Conservation (phyloP, 352 stramenopile genomes). For the Pythium apleroticum region DNA sequence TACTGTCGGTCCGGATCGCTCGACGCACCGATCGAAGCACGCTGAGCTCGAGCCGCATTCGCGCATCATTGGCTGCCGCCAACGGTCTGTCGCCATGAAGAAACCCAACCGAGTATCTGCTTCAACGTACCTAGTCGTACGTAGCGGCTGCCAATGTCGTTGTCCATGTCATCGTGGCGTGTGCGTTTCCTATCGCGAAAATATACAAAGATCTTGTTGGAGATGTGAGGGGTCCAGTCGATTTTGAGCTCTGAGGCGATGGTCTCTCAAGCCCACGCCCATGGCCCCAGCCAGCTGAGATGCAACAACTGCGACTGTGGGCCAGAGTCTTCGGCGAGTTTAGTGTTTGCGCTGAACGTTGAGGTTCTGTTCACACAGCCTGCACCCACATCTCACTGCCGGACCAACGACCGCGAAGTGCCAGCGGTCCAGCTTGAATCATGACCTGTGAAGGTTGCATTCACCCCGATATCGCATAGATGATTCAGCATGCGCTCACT, state of each 20-base stretch:
- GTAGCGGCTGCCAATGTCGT: too few species aligned
- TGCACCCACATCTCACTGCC: background rate
- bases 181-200: background rate
- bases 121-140: background rate
- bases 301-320: too few species aligned
- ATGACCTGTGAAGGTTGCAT: background rate
- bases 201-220: background rate
- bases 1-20: slow-evolving; percentile 59
- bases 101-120: background rate
- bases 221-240: background rate
- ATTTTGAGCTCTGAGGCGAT: background rate
- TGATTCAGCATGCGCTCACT: background rate
- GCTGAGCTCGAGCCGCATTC: slow-evolving; percentile 80
- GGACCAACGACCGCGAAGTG: background rate
- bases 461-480: background rate
- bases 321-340: too few species aligned
- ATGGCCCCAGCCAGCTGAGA: too few species aligned
- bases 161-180: background rate
- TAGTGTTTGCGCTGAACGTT: background rate
- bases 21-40: slow-evolving; percentile 78
- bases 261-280: too few species aligned
- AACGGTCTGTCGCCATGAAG: background rate
- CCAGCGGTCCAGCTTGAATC: background rate
- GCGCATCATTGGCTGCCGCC: slow-evolving; percentile 43
- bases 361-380: too few species aligned